A percentile compares a stretch with the other conserved stretches of the same genome.
These are phyloP conservation scores for Thraustochytrium sp. DNA, from an alignment of 352 stramenopile species.

Conservation along the genomic window DNA sequence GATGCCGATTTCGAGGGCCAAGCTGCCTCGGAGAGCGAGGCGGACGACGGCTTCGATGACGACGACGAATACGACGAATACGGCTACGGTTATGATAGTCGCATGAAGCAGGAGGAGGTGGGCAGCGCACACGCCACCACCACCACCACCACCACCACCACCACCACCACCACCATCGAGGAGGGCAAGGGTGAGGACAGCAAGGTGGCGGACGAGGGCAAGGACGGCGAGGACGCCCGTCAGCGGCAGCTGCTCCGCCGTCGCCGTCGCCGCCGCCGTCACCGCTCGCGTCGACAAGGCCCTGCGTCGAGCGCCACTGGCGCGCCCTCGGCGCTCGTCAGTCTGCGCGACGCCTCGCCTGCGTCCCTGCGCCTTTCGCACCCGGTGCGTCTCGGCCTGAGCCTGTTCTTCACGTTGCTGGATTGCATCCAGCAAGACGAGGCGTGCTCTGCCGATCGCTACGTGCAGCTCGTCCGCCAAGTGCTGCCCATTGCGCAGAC, in stretches of 20 bases:
- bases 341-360: neutral
- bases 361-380: neutral
- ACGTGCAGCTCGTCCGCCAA: constrained; percentile 8
- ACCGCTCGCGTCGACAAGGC: too few relatives aligned
- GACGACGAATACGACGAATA: too few relatives aligned
- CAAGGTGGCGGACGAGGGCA: neutral
- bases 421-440: constrained; percentile 37
- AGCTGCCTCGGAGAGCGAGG: neutral
- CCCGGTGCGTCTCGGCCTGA: constrained; percentile 1
- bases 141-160: too few relatives aligned
- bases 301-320: too few relatives aligned
- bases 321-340: neutral
- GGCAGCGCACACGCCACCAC: too few relatives aligned
- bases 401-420: constrained; percentile 22
- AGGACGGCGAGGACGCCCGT: neutral
- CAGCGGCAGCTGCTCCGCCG: too few relatives aligned
- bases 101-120: too few relatives aligned
- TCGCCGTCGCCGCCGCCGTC: neutral
- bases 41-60: neutral
- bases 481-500: neutral
- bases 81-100: too few relatives aligned
- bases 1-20: neutral
- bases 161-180: too few relatives aligned
- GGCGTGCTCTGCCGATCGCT: constrained; percentile 1
- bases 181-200: too few relatives aligned